Evolutionary conservation across 495 filamentous ascomycete species (phyloP), one percentile per base, ranked within the genome.

Genomic region (Talaromyces thailandensis): DNA sequence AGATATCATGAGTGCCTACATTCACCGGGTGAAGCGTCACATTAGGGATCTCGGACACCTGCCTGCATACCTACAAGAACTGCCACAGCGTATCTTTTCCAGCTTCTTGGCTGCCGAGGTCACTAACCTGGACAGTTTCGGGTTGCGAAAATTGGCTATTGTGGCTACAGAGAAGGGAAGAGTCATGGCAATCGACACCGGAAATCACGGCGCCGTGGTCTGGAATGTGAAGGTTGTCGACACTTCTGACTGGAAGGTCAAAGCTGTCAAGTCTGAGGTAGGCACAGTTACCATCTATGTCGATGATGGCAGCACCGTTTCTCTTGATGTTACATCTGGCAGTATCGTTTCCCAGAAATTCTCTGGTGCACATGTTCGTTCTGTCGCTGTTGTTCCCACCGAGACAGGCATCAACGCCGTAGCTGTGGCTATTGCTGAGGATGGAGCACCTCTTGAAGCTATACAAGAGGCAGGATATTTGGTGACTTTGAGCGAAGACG

Each of bases 11-110:
- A 79, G 81, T 48, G 94, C 95, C 16, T 99, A 96, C 68, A 77
- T 93, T 40, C 93, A 97, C 73, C 86, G 94, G 2, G 80, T 96
- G 12, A 88, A 85, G 64, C 87, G 94, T 50, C 94, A 99, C 69
- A 61, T 88, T 8, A 77, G 82, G 40, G 93, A 97, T 65, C 81
- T 98, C 40, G 76, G 89, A 66, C 76, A 90, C 67, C 79, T 97
- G n/a, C 92, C 91, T 4, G 81, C 79, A 0, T 95, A 87, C 78
- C 71, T 94, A 12, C 77, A 84, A 67, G 74, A 75, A 23, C 76
- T 93, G 23, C 89, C 89, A 9, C 67, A 72, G 31, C 84, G 88
- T 23, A 70, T 96, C 29, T 66, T 91, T 11, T 82, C 83, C 64
- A 90, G 86, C 64, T 79, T 96, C n/a, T 56, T 89, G 25, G 70